phyloP scores from a whole-genome alignment of 148 eudicot genomes.

The Heliosperma pusillum region DNA sequence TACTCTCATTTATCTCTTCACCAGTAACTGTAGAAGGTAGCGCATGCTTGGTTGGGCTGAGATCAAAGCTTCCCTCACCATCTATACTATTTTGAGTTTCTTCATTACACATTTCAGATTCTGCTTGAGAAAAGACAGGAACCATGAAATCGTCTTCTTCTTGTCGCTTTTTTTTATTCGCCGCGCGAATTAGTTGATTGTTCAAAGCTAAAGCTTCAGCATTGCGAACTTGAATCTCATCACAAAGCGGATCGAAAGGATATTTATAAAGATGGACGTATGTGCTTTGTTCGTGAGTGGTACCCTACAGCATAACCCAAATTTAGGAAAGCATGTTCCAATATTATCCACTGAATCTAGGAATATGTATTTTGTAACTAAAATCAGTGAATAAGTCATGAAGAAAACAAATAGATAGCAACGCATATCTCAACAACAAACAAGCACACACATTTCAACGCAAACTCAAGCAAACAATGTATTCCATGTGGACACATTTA shows the following conservation, averaged over 20 bases:
- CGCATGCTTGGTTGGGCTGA: constrained; percentile 17
- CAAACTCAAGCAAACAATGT: neutral
- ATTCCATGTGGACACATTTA: neutral
- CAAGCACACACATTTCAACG: no score
- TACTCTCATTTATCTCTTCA: constrained; percentile 28
- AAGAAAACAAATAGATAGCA: neutral
- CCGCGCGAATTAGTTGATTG: constrained; percentile 30
- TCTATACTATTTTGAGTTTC: constrained; percentile 17
- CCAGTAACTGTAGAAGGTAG: constrained; percentile 22
- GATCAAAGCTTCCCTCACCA: constrained; percentile 18
- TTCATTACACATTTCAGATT: constrained; percentile 23
- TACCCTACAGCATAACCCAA: constrained; percentile 42
- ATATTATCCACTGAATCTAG: constrained; percentile 3
- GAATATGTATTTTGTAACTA: neutral
- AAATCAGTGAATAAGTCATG: neutral
- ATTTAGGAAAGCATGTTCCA: neutral
- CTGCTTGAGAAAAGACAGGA: constrained; percentile 62
- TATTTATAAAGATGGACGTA: constrained; percentile 37
- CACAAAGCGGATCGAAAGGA: constrained; percentile 30
- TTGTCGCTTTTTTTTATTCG: constrained; percentile 31
- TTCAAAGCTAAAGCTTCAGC: constrained; percentile 31
- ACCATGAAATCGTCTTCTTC: constrained; percentile 82
- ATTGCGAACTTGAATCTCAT: constrained; percentile 33
- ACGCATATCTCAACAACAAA: neutral
- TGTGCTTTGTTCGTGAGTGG: constrained; percentile 38